Percentiles rank a stretch among this genome's conserved stretches.
Evolutionary conservation across 2,329 filamentous ascomycete genomes (phyloP).

Genomic region (Cercospora zeina): DNA sequence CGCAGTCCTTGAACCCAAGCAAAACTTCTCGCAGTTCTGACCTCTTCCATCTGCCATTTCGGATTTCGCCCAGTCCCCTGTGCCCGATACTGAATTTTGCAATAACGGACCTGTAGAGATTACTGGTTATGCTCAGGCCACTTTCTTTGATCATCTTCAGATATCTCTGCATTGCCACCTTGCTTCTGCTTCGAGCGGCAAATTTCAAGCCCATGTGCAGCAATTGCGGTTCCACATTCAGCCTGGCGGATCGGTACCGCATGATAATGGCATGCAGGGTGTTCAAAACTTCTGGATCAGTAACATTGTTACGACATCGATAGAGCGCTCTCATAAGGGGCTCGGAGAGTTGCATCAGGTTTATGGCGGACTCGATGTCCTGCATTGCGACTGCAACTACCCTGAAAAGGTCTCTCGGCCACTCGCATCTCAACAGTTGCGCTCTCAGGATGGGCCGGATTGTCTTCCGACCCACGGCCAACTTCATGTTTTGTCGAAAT

Average conservation of each 20-base stretch:
- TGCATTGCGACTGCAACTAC: conserved; percentile 38
- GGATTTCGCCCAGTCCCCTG: conserved; percentile 42
- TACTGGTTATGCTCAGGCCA: conserved; percentile 28
- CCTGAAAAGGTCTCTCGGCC: conserved; percentile 36
- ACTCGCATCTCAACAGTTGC: conserved; percentile 37
- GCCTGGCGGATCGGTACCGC: conserved; percentile 32
- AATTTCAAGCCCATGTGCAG: conserved; percentile 39
- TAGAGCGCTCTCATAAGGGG: conserved; percentile 40
- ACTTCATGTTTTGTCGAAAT: conserved; percentile 32
- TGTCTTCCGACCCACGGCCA: conserved; percentile 26
- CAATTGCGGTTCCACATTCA: conserved; percentile 31
- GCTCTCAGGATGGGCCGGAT: conserved; percentile 33
- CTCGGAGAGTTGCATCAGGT: conserved; percentile 32
- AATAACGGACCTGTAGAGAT: conserved; percentile 39
- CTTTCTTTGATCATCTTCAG: conserved; percentile 31
- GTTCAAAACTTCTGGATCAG: conserved; percentile 36
- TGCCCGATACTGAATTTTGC: conserved; percentile 44
- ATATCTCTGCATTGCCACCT: conserved; percentile 39
- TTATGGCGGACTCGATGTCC: conserved; percentile 24
- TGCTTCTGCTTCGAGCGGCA: conserved; percentile 37
- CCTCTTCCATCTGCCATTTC: conserved; percentile 42
- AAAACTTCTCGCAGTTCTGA: conserved; percentile 41
- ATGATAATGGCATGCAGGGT: conserved; percentile 34
- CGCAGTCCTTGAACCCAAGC: conserved; percentile 38
- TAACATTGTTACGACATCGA: conserved; percentile 35